phyloP scores from a whole-genome alignment of 352 stramenopile species.

The Blastocystis sp. region DNA sequence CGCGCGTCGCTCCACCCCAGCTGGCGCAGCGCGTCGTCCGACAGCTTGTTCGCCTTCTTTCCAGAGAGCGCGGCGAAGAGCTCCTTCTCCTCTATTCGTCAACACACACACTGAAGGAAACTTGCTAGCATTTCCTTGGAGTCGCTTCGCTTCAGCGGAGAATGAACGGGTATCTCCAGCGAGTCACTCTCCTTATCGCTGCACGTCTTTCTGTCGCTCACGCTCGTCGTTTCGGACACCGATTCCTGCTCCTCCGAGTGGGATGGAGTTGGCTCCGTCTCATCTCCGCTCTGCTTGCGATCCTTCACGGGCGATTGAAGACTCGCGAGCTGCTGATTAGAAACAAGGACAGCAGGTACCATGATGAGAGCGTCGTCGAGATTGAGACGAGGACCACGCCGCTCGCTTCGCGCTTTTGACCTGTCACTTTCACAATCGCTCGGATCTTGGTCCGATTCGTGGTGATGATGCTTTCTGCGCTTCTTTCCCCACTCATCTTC shows the following conservation, averaged over 20 bases:
- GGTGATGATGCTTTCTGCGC: background rate
- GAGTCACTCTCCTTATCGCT: slow-evolving; percentile 5
- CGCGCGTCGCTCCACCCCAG: slow-evolving; percentile 67
- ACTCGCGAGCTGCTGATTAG: background rate
- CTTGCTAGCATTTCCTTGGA: slow-evolving; percentile 6
- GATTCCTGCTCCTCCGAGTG: background rate
- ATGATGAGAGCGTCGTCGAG: slow-evolving; percentile 62
- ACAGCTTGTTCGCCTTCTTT: slow-evolving; percentile 5
- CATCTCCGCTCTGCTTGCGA: background rate
- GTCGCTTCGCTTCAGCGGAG: background rate
- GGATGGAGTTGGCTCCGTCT: slow-evolving; percentile 6
- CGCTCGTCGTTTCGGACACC: background rate
- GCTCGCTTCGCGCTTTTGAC: slow-evolving; percentile 1
- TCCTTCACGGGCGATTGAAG: background rate
- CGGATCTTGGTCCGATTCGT: background rate
- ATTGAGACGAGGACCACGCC: slow-evolving; percentile 8
- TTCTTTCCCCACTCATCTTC: slow-evolving; percentile 19
- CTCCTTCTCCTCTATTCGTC: slow-evolving; percentile 27
- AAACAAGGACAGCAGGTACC: slow-evolving; percentile 6
- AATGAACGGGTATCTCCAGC: background rate
- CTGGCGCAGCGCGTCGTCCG: slow-evolving; percentile 11
- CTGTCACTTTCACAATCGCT: background rate
- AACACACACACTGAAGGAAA: background rate
- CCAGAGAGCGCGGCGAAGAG: slow-evolving; percentile 42
- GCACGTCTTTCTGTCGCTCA: background rate